These are phyloP conservation scores for Cryptomeria japonica DNA, from an alignment of 75 land plant genomes.

Conservation along the genomic window DNA sequence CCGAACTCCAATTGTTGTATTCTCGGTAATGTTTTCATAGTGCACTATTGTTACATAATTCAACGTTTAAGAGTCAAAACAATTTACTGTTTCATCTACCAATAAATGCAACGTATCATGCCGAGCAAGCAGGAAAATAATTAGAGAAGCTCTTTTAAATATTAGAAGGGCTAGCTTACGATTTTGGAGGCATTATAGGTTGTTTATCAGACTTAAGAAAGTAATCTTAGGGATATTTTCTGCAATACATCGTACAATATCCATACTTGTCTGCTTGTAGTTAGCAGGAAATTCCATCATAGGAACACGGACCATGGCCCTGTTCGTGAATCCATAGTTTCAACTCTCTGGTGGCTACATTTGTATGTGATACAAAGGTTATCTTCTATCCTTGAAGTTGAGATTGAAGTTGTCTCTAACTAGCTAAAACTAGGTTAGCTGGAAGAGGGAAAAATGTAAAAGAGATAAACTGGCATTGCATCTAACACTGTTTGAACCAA, in stretches of 20 bases:
- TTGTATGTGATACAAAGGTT: too few relatives aligned
- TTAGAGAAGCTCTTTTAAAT: neutral
- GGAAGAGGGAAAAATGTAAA: too few relatives aligned
- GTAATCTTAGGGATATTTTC: neutral
- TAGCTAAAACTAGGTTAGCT: too few relatives aligned
- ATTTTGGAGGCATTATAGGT: neutral
- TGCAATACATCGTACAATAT: neutral
- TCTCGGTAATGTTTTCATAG: neutral
- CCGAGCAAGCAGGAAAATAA: neutral
- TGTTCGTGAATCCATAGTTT: too few relatives aligned
- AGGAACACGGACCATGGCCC: too few relatives aligned
- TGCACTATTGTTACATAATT: neutral
- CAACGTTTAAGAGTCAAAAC: neutral
- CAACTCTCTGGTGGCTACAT: too few relatives aligned
- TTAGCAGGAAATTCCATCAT: too few relatives aligned
- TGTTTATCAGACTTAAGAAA: neutral
- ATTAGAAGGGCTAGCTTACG: neutral
- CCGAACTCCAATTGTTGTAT: too few relatives aligned
- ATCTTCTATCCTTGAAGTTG: too few relatives aligned
- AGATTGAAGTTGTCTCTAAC: too few relatives aligned
- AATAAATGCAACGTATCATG: neutral
- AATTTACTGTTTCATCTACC: neutral
- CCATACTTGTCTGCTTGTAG: neutral
- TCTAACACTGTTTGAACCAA: neutral
- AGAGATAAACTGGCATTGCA: too few relatives aligned